Evolutionary conservation across 306 rosid species (phyloP), one percentile per base, ranked within the genome.

Genomic region (Prunus campanulata): DNA sequence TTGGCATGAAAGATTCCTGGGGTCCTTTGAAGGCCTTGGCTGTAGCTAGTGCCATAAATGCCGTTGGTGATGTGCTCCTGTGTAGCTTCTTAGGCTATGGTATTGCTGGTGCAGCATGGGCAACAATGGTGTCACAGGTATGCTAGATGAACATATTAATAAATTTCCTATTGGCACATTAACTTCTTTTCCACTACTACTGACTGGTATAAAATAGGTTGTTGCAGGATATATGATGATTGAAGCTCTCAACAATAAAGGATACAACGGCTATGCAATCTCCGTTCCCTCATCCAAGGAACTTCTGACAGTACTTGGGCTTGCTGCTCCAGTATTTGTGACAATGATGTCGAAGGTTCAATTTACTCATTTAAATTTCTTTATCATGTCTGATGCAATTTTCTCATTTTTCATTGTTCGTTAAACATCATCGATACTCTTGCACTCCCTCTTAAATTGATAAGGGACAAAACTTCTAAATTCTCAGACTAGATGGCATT

Each of bases 1-100:
- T 92, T 85, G 97, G 93, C 73, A 90, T 88, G 97, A 92, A 92
- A 88, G 97, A 92, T 90, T 92, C 97, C 4, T 83, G 89, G 96
- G 97, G 93, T 81, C 97, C 96, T 71, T 74, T 92, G 77, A 92
- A 87, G 89, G 90, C 96, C 77, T 86, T 90, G 89, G 88, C 88
- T 29, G 86, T 73, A 63, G 89, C 97, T 35, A 92, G 91, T 77
- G 66, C 74, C 70, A 83, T 90, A 59, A 88, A 88, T 82, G 96
- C 87, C 14, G 19, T 81, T 70, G 97, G 97, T 81, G 87, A 90
- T 83, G 74, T 81, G 77, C 50, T 88, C 70, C 75, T 90, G 2
- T 92, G 96, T 86, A 90, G 72, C 59, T 77, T 60, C 79, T 69
- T 92, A 27, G 86, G 80, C 50, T 87, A 87, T 76, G 96, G 97